These are phyloP conservation scores for Leersia perrieri DNA, from an alignment of 176 grass and related monocot genomes.

Conservation along the genomic window DNA sequence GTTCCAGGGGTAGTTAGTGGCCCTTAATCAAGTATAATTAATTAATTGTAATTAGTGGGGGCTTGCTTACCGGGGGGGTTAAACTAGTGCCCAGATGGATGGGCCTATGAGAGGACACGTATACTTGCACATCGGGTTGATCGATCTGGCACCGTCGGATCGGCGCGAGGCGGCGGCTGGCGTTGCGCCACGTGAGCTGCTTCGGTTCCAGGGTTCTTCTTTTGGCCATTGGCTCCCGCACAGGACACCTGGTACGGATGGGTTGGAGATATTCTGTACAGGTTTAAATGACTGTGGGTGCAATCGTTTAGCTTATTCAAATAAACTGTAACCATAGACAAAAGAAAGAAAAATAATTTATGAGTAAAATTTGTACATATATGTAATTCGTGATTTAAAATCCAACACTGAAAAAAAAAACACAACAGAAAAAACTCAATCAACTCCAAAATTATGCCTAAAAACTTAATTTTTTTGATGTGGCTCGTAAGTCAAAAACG, in stretches of 20 bases:
- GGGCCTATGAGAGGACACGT: conserved; percentile 29
- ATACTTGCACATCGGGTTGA: neutral
- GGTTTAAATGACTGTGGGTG: neutral
- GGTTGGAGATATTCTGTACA: neutral
- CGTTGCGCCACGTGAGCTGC: neutral
- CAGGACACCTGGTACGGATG: conserved; percentile 12
- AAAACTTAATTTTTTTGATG: too few species aligned
- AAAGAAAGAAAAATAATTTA: too few species aligned
- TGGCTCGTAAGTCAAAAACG: too few species aligned
- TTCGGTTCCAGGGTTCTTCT: neutral
- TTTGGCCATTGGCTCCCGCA: neutral
- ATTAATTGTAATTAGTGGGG: neutral
- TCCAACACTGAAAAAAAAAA: too few species aligned
- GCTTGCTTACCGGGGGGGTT: neutral
- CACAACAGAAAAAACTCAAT: too few species aligned
- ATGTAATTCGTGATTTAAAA: too few species aligned
- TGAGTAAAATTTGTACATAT: too few species aligned
- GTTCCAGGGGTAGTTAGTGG: neutral
- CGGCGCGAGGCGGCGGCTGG: neutral
- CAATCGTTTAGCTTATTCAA: too few species aligned
- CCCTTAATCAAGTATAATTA: neutral
- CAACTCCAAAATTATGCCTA: too few species aligned
- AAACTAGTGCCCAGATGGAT: conserved; percentile 15
- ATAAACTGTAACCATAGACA: too few species aligned
- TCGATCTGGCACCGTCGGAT: neutral